These are phyloP conservation scores for Afroboletus lepidellus DNA, from an alignment of 1,284 basidiomycete genomes.

Conservation along the genomic window DNA sequence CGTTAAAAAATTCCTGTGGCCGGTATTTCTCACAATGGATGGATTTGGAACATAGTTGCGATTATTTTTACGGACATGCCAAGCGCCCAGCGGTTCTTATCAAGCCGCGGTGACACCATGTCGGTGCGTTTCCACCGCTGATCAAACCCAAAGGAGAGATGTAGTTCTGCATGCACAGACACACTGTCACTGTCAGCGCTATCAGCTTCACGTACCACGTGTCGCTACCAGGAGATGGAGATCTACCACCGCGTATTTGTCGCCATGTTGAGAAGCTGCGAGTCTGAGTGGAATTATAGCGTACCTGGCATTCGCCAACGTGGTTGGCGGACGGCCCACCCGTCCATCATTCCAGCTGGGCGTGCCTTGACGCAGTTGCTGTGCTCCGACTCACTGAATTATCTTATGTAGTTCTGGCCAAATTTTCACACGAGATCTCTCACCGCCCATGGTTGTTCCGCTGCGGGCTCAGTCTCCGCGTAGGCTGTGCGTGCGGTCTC, in stretches of 20 bases:
- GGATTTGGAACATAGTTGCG: constrained; percentile 7
- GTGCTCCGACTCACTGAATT: constrained; percentile 18
- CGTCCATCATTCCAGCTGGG: neutral
- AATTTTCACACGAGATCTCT: constrained; percentile 20
- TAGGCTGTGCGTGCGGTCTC: constrained; percentile 26
- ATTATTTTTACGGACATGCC: constrained; percentile 19
- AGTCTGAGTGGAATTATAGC: neutral
- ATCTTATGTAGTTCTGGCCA: constrained; percentile 15
- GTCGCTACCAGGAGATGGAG: constrained; percentile 5
- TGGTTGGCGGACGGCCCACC: neutral
- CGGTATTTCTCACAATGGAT: constrained; percentile 15
- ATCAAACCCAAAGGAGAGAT: constrained; percentile 23
- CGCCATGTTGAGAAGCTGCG: constrained; percentile 16
- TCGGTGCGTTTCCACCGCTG: constrained; percentile 24
- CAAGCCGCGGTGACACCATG: constrained; percentile 3
- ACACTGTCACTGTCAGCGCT: constrained; percentile 6
- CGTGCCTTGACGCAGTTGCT: constrained; percentile 17
- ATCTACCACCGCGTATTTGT: constrained; percentile 18
- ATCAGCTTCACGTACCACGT: constrained; percentile 20
- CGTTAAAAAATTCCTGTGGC: constrained; percentile 15
- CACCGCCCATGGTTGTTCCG: constrained; percentile 22
- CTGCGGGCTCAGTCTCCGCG: constrained; percentile 22
- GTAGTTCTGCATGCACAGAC: constrained; percentile 17
- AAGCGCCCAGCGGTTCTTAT: constrained; percentile 9
- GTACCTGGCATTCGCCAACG: neutral